These are phyloP conservation scores for Fusarium oxysporum DNA, from an alignment of 2,329 filamentous ascomycete genomes.

Conservation along the genomic window DNA sequence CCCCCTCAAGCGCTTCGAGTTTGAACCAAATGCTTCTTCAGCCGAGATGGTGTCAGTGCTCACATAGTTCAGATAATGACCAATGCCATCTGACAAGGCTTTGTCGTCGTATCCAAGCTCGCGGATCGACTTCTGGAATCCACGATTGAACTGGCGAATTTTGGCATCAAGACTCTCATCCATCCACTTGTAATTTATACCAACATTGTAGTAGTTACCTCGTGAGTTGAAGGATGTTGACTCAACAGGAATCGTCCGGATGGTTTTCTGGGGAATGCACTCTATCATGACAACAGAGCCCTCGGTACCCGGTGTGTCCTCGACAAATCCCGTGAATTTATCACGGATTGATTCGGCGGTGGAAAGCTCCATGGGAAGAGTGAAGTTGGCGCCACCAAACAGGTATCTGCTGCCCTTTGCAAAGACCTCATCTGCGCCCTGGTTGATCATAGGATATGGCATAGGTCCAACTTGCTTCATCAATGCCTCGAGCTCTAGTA, in stretches of 20 bases:
- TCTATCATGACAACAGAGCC: constrained; percentile 37
- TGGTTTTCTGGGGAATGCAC: constrained; percentile 31
- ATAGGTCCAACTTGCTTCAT: constrained; percentile 53
- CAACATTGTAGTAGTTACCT: constrained; percentile 41
- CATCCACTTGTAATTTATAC: constrained; percentile 32
- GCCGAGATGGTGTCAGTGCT: constrained; percentile 28
- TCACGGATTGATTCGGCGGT: constrained; percentile 38
- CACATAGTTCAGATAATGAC: constrained; percentile 38
- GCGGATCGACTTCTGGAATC: constrained; percentile 33
- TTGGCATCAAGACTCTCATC: constrained; percentile 27
- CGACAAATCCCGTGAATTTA: constrained; percentile 29
- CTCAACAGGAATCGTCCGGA: constrained; percentile 25
- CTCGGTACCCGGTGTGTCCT: constrained; percentile 19
- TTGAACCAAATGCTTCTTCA: constrained; percentile 35
- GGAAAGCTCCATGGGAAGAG: constrained; percentile 51
- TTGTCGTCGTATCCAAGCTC: constrained; percentile 39
- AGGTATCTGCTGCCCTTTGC: constrained; percentile 52
- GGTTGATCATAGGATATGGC: constrained; percentile 57
- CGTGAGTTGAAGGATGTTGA: constrained; percentile 42
- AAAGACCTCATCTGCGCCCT: constrained; percentile 51
- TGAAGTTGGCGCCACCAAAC: constrained; percentile 58
- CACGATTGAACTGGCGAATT: constrained; percentile 39
- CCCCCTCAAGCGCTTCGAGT: constrained; percentile 28
- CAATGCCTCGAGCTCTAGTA: constrained; percentile 53
- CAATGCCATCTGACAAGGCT: constrained; percentile 28